These are phyloP conservation scores for Epichloe coenophiala DNA, from an alignment of 2,329 filamentous ascomycete species.

Conservation along the genomic window DNA sequence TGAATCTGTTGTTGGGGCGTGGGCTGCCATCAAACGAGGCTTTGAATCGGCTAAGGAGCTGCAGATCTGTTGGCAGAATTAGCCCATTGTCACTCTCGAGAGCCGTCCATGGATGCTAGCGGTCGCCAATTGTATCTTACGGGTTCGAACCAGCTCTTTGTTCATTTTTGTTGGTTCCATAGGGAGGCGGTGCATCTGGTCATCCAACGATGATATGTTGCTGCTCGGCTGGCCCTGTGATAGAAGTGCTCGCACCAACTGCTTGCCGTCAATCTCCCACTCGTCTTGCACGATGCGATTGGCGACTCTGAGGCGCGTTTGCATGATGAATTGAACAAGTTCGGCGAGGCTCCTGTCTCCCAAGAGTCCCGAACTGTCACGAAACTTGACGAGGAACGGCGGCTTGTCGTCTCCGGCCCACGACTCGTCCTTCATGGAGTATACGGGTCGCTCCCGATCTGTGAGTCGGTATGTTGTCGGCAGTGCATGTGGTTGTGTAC, in stretches of 20 bases:
- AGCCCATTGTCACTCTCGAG: too few relatives aligned
- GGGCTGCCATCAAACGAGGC: conserved; percentile 35
- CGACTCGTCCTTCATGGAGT: conserved; percentile 5
- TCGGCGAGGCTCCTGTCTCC: conserved; percentile 15
- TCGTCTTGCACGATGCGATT: conserved; percentile 19
- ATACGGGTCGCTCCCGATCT: conserved; percentile 2
- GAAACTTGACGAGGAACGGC: conserved; percentile 14
- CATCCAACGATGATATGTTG: conserved; percentile 16
- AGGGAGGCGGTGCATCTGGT: conserved; percentile 27
- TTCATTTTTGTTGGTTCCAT: conserved; percentile 29
- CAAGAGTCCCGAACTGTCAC: conserved; percentile 13
- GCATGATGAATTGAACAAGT: conserved; percentile 16
- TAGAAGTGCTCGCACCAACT: conserved; percentile 13
- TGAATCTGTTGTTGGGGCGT: conserved; percentile 28
- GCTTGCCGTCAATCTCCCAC: conserved; percentile 14
- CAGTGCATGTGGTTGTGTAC: conserved; percentile 1
- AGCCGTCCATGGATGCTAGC: too few relatives aligned
- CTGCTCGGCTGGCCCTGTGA: conserved; percentile 8
- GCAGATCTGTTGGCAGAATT: conserved; percentile 24
- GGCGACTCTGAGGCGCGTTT: conserved; percentile 16
- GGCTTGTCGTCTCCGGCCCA: conserved; percentile 3
- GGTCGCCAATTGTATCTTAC: conserved; percentile 15
- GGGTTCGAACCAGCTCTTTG: conserved; percentile 33
- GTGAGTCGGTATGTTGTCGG: conserved; percentile 2
- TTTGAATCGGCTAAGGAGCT: conserved; percentile 36